Base-by-base conservation (phyloP, 345 rosid species). In the Raphanus sativus region DNA sequence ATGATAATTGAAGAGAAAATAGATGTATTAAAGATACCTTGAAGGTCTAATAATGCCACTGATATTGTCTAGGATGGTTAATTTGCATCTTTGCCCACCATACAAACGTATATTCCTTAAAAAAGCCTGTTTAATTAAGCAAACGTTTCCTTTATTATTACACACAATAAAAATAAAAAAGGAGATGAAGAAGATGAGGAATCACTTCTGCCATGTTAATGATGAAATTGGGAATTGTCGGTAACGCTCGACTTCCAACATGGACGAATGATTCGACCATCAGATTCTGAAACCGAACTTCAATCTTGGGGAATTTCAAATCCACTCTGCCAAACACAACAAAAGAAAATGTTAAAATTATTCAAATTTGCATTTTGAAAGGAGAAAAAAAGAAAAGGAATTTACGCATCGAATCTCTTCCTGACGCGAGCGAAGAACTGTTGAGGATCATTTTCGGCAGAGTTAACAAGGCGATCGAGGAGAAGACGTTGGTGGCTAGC, bases 181-280 rank as follows among this genome's bases (percentile, higher is more conserved):
- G 8, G 10, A 26, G 12, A 21, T 11, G 17, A 60, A 29, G n/a
- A 61, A n/a, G 5, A 60, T 4, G 4, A 15, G 28, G 21, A 65
- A 16, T 24, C 83, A 94, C 99, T 90, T 94, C 98, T 5, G 92
- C 66, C 92, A 88, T 90, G 87, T 94, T 90, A 83, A 86, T 84
- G 38, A 94, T 83, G 76, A 92, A 94, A 83, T 94, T 94, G 30
- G 96, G 96, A 84, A 94, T 89, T 12, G 98, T 94, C 52, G 99
- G 99, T 54, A 94, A 85, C 16, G 98, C 99, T 65, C 99, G 82
- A 81, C 99, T 94, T 65, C 99, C 99, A 33, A 93, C 85, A 58
- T 89, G 94, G 75, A 94, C 98, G 75, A 82, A 94, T 26, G 99
- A 85, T 79, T 90, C 96, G 42, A 94, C 90, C 8, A 73, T 86